Evolutionary conservation across 139 green algal genomes (phyloP), one percentile per base, ranked within the genome.

Genomic region (Gonium pectorale): DNA sequence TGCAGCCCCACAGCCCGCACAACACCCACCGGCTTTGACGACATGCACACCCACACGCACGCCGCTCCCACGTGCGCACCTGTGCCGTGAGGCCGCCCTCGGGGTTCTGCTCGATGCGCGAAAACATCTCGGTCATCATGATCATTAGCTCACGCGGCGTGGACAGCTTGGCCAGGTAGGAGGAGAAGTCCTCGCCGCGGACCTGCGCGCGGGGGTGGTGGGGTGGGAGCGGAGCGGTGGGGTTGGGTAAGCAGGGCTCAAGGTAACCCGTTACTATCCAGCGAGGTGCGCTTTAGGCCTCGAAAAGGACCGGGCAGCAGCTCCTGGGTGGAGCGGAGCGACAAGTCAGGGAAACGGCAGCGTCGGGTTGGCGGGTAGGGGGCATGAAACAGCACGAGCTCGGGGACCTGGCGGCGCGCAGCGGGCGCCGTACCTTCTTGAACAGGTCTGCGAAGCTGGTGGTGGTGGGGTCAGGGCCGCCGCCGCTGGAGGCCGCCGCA

Each of bases 41-140:
- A 22, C 46, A 54, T 15, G 46, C 46, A 54, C 46, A 54, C 46
- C 46, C 46, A 15, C 9, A 31, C 59, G 3, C 56, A 1, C 74
- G 6, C 24, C 38, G 13, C 31, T 44, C 66, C 69, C 56, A 11
- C 52, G 29, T 41, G 6, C 79, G 2, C 70, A 90, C 87, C 85
- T 98, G 94, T 37, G 93, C 94, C 37, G 93, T 97, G 27, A 98
- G 87, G 3, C 90, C 90, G 8, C 93, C 94, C 71, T 95, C 93
- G 0, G 95, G 95, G 84, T 98, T 92, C 3, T 94, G 91, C 88
- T 98, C 95, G 38, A 98, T 96, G 85, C 95, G 93, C 0, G 84
- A 86, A 74, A 98, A 94, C 93, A 98, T 95, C 90, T 97, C 94
- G 13, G 91, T 96, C 95, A 98, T 97, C 94, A 97, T 97, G 75